A percentile compares a stretch with the other conserved stretches of the same genome.
These are phyloP conservation scores for Carex littledalei DNA, from an alignment of 176 grass and related monocot genomes.

Conservation along the genomic window DNA sequence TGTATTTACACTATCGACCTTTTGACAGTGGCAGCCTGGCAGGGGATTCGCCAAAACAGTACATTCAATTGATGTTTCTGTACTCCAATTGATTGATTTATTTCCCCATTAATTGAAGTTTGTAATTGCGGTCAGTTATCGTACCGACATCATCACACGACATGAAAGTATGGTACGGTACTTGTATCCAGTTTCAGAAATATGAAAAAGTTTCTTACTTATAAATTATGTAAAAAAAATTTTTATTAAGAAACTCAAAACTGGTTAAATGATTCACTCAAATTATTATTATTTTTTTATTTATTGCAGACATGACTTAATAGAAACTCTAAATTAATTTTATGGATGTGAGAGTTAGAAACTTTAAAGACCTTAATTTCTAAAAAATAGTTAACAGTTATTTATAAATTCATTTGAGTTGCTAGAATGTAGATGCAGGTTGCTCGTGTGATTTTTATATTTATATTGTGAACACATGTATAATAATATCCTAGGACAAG, in stretches of 20 bases:
- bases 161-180: neutral
- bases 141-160: neutral
- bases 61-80: neutral
- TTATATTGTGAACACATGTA: no score
- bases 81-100: neutral
- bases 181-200: neutral
- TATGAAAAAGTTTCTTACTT: no score
- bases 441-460: neutral
- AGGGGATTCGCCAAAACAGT: neutral
- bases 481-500: neutral
- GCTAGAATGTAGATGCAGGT: neutral
- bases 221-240: no score
- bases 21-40: neutral
- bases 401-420: no score
- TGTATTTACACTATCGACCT: neutral
- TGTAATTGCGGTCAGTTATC: neutral
- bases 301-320: no score
- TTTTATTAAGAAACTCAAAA: no score
- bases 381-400: no score
- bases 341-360: no score
- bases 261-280: no score
- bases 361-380: no score
- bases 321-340: no score
- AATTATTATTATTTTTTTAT: no score
- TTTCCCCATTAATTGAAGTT: slow-evolving; percentile 1